phyloP scores from a whole-genome alignment of 352 stramenopile species.

The Pythium vanterpoolii region DNA sequence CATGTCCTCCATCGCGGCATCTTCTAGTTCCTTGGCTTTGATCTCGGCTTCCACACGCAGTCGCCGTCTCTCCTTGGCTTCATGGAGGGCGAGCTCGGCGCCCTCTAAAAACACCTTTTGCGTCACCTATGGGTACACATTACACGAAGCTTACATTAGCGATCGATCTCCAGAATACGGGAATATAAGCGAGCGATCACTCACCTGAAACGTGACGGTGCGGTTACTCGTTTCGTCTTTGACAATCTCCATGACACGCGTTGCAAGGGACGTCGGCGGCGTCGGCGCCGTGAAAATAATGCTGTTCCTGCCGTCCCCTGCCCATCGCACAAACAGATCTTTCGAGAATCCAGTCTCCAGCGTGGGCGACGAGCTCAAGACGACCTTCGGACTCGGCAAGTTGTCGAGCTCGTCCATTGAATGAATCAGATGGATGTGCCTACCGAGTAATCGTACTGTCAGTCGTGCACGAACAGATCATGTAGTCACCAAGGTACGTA shows the following conservation, averaged over 20 bases:
- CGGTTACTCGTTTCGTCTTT: conserved; percentile 49
- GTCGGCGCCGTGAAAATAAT: conserved; percentile 80
- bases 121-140: conserved; percentile 47
- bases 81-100: conserved; percentile 78
- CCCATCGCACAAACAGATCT: conserved; percentile 84
- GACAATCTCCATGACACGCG: conserved; percentile 52
- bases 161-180: too few relatives aligned
- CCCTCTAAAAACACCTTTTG: conserved; percentile 78
- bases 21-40: conserved; percentile 87
- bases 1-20: conserved; percentile 90
- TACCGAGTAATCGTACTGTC: conserved; percentile 19
- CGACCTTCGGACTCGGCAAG: conserved; percentile 82
- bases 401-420: conserved; percentile 85
- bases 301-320: conserved; percentile 68
- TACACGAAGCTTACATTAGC: too few relatives aligned
- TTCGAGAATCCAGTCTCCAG: conserved; percentile 83
- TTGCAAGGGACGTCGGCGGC: conserved; percentile 64
- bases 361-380: conserved; percentile 74
- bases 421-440: conserved; percentile 86
- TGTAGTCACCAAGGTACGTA: conserved; percentile 33
- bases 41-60: conserved; percentile 82
- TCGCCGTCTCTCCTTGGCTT: conserved; percentile 83
- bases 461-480: too few relatives aligned
- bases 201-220: conserved; percentile 53
- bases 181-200: too few relatives aligned